Evolutionary conservation across 2,329 filamentous ascomycete species (phyloP), one percentile per base, ranked within the genome.

Genomic region (Fusarium poae): DNA sequence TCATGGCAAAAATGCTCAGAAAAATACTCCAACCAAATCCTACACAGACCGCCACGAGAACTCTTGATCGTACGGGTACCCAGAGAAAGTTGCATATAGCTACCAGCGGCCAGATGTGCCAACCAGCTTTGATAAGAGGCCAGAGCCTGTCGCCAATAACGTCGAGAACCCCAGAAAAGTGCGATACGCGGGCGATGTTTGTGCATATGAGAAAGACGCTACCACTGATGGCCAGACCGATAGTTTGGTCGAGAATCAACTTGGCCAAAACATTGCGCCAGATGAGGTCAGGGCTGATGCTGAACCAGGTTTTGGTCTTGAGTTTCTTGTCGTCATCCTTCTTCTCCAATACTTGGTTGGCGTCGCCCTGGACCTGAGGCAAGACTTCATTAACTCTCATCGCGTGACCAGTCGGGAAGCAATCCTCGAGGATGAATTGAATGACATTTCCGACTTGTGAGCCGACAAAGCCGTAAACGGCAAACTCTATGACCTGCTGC

Each of bases 11-110:
- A 15, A 79, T 69, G 20, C 77, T 79, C 32, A 79, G 62, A 43
- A 79, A 79, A 29, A 79, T 79, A 50, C 77, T 79, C 78, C 78
- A 79, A 3, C 76, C 71, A 21, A 79, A 79, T 5, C 78, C 78
- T 32, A 79, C 75, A 55, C 75, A 77, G 21, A 78, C 77, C 1
- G 76, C 76, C 5, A 79, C 78, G 27, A 79, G 69, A 21, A 79
- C 78, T 16, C 78, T 60, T 16, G 77, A 79, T 15, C 77, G 73
- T 11, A 79, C 77, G 2, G 78, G 78, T 9, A 79, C 77, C 73
- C 77, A 79, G 6, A 77, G 56, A 52, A 79, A 79, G 57, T 79
- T 79, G 74, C 72, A 74, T 15, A 79, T 53, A 10, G 77, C 77
- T 10, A 79, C 78, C 16, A 78, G 62, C 2, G 78, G 78, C 78